Evolutionary conservation across 208 protist genomes (phyloP).

Genomic region (Leishmania tarentolae): DNA sequence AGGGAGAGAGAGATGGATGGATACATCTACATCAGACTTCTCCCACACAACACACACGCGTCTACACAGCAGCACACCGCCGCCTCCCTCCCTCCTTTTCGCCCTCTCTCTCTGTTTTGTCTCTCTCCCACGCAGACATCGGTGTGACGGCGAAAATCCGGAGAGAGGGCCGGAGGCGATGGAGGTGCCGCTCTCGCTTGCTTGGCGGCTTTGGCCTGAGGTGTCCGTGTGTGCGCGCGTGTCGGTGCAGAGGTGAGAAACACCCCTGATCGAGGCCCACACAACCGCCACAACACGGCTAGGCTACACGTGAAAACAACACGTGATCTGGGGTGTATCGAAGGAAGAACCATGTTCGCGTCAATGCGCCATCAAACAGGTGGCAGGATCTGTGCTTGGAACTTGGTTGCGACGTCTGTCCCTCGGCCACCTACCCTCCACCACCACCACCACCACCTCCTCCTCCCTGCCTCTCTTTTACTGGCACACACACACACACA

Average conservation of each 20-base stretch:
- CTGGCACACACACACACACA: neutral
- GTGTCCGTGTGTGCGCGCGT: too few relatives aligned
- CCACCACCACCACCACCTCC: too few relatives aligned
- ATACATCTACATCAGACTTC: too few relatives aligned
- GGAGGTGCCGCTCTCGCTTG: neutral
- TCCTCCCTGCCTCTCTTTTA: neutral
- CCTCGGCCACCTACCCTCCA: neutral
- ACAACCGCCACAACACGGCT: too few relatives aligned
- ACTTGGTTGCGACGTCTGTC: neutral
- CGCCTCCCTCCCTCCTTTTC: neutral
- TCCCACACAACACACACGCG: neutral
- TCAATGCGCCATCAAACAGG: neutral
- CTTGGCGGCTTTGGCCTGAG: neutral
- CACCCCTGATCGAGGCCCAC: too few relatives aligned
- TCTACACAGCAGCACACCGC: neutral
- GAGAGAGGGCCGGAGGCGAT: neutral
- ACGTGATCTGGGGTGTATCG: too few relatives aligned
- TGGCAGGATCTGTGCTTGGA: neutral
- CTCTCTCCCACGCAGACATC: neutral
- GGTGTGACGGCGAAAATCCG: neutral
- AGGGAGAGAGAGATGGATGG: too few relatives aligned
- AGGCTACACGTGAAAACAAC: too few relatives aligned
- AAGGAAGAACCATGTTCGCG: neutral
- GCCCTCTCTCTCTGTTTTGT: neutral
- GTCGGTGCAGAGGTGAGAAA: too few relatives aligned